Evolutionary conservation across 768 basidiomycete genomes (phyloP), one percentile per base, ranked within the genome.

Genomic region (Russula ochroleuca): DNA sequence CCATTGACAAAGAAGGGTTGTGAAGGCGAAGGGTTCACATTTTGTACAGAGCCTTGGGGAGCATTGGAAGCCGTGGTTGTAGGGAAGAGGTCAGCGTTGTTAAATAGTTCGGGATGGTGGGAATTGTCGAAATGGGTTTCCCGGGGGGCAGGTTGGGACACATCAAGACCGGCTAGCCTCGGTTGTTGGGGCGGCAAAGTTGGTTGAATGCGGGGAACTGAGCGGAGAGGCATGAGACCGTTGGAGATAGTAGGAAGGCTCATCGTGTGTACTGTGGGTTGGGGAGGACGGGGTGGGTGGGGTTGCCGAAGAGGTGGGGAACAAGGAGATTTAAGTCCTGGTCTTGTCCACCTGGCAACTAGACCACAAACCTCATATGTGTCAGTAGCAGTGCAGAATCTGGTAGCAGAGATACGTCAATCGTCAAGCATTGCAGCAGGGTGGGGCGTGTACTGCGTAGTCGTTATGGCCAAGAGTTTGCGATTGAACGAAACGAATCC

Each of bases 251-350:
- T 21, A 40, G 28, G 3, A 48, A 54, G 31, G 37, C 11, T 59
- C 63, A 63, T 63, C 21, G 51, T 53, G 14, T 19, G 28, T 13
- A 25, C 5, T 41, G 41, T 21, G 57, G 21, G 14, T 28, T 28
- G 5, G 28, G 28, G 28, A 2, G 28, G 28, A 5, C 5, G 28
- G 37, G 23, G 37, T 11, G 37, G 14, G 13, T 53, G 5, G 25
- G 57, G 23, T 21, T 54, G 54, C 38, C 8, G 17, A 23, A 21
- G 5, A 45, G 40, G 50, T 2, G 1, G 14, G 9, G 31, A 21
- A 4, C 11, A 31, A 23, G 5, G 7, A 41, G 3, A 33, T 40
- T 48, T 63, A 53, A 52, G 3, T 2, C 9, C 23, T 23, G n/a
- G 3, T 4, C 9, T 37, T 23, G n/a, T 37, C n/a, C 7, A 19